Evolutionary conservation across 1,284 basidiomycete genomes (phyloP).

Genomic region (Neolentinus lepideus): DNA sequence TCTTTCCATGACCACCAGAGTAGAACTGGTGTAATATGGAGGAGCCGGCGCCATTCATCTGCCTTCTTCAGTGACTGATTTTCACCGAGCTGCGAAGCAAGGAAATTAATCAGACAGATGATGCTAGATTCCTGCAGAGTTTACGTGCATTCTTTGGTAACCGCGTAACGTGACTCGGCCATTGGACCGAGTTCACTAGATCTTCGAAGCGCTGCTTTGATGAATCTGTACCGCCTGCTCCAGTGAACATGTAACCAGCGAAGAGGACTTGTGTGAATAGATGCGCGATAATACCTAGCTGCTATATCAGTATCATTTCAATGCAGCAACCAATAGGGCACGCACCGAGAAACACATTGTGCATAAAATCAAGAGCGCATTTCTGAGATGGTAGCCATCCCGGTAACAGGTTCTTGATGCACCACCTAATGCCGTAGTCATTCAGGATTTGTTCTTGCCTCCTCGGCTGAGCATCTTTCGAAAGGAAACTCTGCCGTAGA

Average conservation of each 20-base stretch:
- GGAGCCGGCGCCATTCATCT: constrained; percentile 13
- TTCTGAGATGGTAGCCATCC: too few relatives aligned
- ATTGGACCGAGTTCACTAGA: constrained; percentile 17
- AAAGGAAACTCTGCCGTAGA: too few relatives aligned
- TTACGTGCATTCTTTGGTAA: constrained; percentile 24
- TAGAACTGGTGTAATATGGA: constrained; percentile 19
- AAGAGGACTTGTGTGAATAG: constrained; percentile 17
- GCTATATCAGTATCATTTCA: constrained; percentile 2
- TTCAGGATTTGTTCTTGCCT: too few relatives aligned
- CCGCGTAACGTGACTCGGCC: constrained; percentile 19
- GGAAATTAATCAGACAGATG: background rate
- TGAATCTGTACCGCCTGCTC: constrained; percentile 11
- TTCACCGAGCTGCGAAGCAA: constrained; percentile 16
- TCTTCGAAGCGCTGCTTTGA: constrained; percentile 14
- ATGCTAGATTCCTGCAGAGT: too few relatives aligned
- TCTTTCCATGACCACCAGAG: constrained; percentile 23
- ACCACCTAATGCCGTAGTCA: too few relatives aligned
- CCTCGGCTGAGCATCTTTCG: too few relatives aligned
- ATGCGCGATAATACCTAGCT: constrained; percentile 11
- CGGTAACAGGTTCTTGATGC: too few relatives aligned
- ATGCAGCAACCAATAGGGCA: background rate
- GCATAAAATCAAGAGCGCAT: too few relatives aligned
- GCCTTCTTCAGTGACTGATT: constrained; percentile 24
- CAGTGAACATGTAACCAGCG: constrained; percentile 13
- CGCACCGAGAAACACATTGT: background rate